Evolutionary conservation across 768 basidiomycete genomes (phyloP), one percentile per base, ranked within the genome.

Genomic region (Coprinopsis marcescibilis): DNA sequence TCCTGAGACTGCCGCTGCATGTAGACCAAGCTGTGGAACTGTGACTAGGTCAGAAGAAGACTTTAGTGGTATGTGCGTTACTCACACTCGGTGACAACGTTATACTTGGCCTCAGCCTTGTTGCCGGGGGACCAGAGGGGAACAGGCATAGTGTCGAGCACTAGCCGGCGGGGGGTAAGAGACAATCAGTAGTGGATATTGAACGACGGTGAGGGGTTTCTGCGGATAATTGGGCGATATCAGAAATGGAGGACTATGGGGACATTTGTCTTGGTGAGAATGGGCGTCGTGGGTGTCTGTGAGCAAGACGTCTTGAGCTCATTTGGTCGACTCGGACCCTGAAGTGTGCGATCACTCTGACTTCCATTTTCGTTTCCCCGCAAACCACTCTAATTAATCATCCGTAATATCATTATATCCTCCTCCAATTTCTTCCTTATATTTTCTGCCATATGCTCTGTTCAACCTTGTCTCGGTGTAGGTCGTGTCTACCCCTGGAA

Each of bases 1-100:
- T 43, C 94, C 94, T 21, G 83, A 80, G 3, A 78, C 81, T 12
- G 86, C 84, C 29, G 86, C 87, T 17, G 83, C 77, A 57, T 89
- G 87, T 1, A 89, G 66, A 33, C 85, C 85, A 30, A 87, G 80
- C 55, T 80, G 81, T 26, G 85, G 82, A 55, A 87, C 88, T 90
- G 34, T 21, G 52, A 39, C 44, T 43, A 43, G 46, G 36, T 50
- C 39, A 56, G 49, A 50, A 49, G 8, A 30, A 26, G 37, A 25
- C 26, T 40, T 21, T 12, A 20, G 45, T 25, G 43, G 19, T 49
- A 45, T 30, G 12, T 46, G 27, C 19, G 26, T 49, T 43, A 64
- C 75, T 51, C 55, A 76, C 77, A 79, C 45, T 79, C 77, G 20
- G 77, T 77, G 20, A 75, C 75, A 46, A 79, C 77, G 55, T 79